Evolutionary conservation across 164 flowering plant genomes (phyloP), one percentile per base, ranked within the genome.

Genomic region (Santalum album): DNA sequence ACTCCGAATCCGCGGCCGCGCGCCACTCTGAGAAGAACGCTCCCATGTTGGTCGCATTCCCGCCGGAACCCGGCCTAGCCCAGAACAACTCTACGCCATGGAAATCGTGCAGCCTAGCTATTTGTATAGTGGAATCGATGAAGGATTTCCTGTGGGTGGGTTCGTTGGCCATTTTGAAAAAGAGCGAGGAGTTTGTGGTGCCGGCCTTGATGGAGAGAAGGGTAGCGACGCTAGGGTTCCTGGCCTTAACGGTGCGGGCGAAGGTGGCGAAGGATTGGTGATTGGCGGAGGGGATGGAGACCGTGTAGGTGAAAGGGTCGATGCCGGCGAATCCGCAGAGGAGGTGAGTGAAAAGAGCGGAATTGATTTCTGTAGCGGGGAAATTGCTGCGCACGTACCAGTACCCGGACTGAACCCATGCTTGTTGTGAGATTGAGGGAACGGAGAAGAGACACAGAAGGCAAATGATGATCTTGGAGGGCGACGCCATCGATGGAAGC

Each of bases 1-100:
- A 36, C 49, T 76, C 81, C 0, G 60, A 17, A 0, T 1, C 27
- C 36, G 12, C 59, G 3, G 83, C 79, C 3, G 56, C 39, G 2
- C 82, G 60, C 80, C 78, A 80, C 51, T 80, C 77, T 2, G 36
- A 25, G 4, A 77, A 38, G 22, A 80, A 70, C 11, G 32, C 1
- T 1, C 70, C 80, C 47, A 77, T 23, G 59, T 75, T 64, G 15
- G 61, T 4, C 82, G 75, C 75, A 1, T 80, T 72, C 0, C 53
- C 1, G 0, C 35, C 3, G 2, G 48, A 38, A 11, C 10, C 12
- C 2, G 79, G 80, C 25, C 23, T 55, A 21, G 70, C 77, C 75
- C 80, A 73, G 34, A 66, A 67, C 5, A 77, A 54, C 56, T 80
- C 85, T 0, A 80, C 72, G 48, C 85, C 85, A 3, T 61, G 24